phyloP scores from a whole-genome alignment of 2,329 filamentous ascomycete species.

The Fonsecaea pedrosoi region DNA sequence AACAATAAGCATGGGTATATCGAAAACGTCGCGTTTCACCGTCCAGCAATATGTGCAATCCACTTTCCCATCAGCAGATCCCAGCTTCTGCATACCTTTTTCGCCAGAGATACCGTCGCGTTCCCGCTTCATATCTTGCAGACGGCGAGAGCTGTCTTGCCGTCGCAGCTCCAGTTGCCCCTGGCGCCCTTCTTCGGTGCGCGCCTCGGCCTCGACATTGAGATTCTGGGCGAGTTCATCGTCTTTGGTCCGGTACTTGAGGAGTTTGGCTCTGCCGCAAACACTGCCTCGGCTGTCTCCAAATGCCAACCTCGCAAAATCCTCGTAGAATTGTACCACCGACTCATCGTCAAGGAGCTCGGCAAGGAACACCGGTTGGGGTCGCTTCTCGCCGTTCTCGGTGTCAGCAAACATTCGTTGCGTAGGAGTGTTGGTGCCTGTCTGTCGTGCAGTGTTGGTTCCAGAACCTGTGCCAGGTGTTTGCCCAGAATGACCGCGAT shows the following conservation, averaged over 20 bases:
- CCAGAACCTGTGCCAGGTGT: constrained; percentile 47
- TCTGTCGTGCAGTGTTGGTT: constrained; percentile 50
- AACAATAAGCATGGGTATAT: constrained; percentile 97
- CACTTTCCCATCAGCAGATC: constrained; percentile 83
- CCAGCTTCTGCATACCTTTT: constrained; percentile 79
- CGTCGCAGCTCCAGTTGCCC: constrained; percentile 42
- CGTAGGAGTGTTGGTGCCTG: constrained; percentile 56
- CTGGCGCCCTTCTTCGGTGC: constrained; percentile 52
- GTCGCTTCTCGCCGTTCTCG: constrained; percentile 50
- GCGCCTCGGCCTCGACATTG: constrained; percentile 46
- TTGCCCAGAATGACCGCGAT: constrained; percentile 63
- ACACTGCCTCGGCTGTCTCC: constrained; percentile 87
- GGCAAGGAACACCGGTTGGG: constrained; percentile 85
- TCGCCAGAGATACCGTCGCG: constrained; percentile 56
- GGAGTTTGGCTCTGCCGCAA: constrained; percentile 79
- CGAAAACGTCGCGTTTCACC: constrained; percentile 94
- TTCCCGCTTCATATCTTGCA: constrained; percentile 40
- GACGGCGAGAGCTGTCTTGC: constrained; percentile 24
- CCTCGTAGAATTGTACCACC: constrained; percentile 93
- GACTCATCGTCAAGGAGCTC: constrained; percentile 93
- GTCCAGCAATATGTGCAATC: constrained; percentile 97
- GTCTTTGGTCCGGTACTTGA: constrained; percentile 86
- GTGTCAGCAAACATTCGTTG: constrained; percentile 24
- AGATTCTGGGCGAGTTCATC: constrained; percentile 43
- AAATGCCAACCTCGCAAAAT: constrained; percentile 91